Evolutionary conservation across 192 early-diverging fungal genomes (phyloP), one percentile per base, ranked within the genome.

Genomic region (Podila epigama): DNA sequence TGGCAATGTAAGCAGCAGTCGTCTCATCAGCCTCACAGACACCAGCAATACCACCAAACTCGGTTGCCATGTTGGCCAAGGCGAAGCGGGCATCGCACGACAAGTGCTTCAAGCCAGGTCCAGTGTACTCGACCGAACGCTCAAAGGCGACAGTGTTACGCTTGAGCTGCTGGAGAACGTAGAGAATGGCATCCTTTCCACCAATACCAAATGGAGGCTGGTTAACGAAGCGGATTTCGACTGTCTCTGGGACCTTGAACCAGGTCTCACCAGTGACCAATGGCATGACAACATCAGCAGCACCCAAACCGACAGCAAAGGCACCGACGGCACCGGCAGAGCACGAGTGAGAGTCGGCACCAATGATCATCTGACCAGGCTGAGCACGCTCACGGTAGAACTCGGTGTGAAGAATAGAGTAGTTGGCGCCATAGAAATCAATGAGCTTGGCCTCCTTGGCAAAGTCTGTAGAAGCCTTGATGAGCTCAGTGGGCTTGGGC

Each of bases 31-130:
- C 88, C 79, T 88, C 91, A 79, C 89, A 94, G 63, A 93, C 92
- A 51, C 92, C 92, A 53, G 92, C 92, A 80, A 93, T 93, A 58
- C 89, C 92, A 60, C 92, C 92, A 87, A 93, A 93, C 79, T 93
- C 92, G 58, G 92, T 93, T 66, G 90, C 86, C 92, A 94, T 94
- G 84, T 92, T 92, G 71, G 92, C 83, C 68, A 91, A 87, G 27
- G 92, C 91, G 69, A 94, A 92, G 51, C 92, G 87, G 32, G 90
- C 92, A 80, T 94, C 92, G 81, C 92, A 92, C 58, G 89, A 90
- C 82, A 93, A 85, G 83, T 94, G 86, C 80, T 92, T 86, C 36
- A 93, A 68, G 16, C 91, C 92, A 29, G 88, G 85, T 12, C 92
- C 92, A 31, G 87, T 90, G 83, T 89, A 92, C 71, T 93, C 91